These are phyloP conservation scores for Chrysochromulina tobinii DNA, from an alignment of 78 protist species.

Conservation along the genomic window DNA sequence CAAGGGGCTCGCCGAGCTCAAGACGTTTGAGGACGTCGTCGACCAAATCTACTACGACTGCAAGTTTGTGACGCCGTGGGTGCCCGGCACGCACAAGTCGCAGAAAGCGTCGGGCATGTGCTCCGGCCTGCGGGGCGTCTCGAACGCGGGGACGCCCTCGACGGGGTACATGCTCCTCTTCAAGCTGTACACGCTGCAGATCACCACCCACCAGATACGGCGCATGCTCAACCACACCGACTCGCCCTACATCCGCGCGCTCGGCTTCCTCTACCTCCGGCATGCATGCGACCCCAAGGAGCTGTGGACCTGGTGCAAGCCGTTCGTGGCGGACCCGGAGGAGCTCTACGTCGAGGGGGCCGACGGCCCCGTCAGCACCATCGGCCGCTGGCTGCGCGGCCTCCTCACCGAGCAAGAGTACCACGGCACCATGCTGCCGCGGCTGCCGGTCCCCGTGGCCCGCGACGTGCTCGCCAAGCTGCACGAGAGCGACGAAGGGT, in stretches of 20 bases:
- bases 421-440: conserved; percentile 44
- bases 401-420: conserved; percentile 22
- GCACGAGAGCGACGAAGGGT: not conserved
- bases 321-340: too few relatives aligned
- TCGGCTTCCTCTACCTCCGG: conserved; percentile 70
- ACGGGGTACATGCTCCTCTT: conserved; percentile 72
- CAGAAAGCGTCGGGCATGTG: not conserved
- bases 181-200: conserved; percentile 62
- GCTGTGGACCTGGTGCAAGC: conserved; percentile 62
- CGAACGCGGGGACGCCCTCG: conserved; percentile 63
- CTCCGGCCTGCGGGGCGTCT: conserved; percentile 11
- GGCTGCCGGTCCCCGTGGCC: conserved; percentile 46
- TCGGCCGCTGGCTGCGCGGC: conserved; percentile 19
- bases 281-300: conserved; percentile 59
- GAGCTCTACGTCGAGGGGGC: not conserved
- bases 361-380: not conserved
- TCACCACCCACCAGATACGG: conserved; percentile 62
- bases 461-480: not conserved
- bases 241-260: conserved; percentile 68
- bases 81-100: not conserved
- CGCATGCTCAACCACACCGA: conserved; percentile 59
- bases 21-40: conserved; percentile 65
- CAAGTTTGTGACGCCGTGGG: conserved; percentile 46
- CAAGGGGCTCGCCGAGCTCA: conserved; percentile 35
- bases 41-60: conserved; percentile 67